A percentile compares a stretch with the other conserved stretches of the same genome.
Conservation (phyloP, 2,329 filamentous ascomycete genomes). For the Hypoxylon sp. region DNA sequence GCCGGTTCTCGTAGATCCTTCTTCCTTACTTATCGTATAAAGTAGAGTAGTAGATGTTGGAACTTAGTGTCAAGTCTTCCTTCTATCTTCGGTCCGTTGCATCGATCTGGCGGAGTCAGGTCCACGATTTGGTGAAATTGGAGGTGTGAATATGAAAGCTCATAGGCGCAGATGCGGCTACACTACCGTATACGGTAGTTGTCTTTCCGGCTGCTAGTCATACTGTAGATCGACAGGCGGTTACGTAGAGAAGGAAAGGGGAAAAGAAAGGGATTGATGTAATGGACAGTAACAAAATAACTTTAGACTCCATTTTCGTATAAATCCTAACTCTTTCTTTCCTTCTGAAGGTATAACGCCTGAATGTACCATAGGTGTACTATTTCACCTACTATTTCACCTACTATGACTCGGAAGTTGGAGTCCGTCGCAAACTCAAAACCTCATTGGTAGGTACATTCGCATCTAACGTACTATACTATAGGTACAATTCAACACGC, state of each 20-base stretch:
- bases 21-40: slow-evolving; percentile 1
- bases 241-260: not conserved
- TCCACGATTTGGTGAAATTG: slow-evolving; percentile 25
- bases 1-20: slow-evolving; percentile 24
- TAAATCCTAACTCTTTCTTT: not conserved
- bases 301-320: not conserved
- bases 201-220: slow-evolving; percentile 32
- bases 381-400: too few species aligned
- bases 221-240: slow-evolving; percentile 24
- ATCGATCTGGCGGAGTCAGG: slow-evolving; percentile 29
- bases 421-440: not conserved
- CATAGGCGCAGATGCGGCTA: slow-evolving; percentile 28
- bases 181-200: slow-evolving; percentile 14
- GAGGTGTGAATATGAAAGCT: slow-evolving; percentile 25
- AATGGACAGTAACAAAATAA: not conserved
- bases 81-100: slow-evolving; percentile 32
- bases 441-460: not conserved
- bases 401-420: not conserved
- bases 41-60: slow-evolving; percentile 8
- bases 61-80: slow-evolving; percentile 2
- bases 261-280: too few species aligned
- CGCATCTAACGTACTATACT: not conserved
- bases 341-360: not conserved
- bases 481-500: not conserved
- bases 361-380: not conserved